Conservation (phyloP, 2,329 filamentous ascomycete species). For the Aspergillus chevalieri region DNA sequence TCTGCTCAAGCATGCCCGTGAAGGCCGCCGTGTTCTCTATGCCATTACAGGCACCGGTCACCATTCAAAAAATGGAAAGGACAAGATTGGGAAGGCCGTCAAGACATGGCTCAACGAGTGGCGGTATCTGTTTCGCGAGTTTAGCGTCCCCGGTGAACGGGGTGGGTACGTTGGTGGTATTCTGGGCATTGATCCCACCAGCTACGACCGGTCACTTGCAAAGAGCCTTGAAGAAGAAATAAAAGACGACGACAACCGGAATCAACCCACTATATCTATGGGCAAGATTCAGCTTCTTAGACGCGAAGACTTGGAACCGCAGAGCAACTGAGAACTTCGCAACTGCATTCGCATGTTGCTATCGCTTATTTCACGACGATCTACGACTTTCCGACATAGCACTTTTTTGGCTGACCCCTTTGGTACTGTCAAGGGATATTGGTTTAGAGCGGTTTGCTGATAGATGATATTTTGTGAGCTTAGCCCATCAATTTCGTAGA, state of each 20-base stretch:
- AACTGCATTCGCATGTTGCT: not conserved
- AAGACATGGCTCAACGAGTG: conserved; percentile 88
- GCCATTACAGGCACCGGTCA: conserved; percentile 96
- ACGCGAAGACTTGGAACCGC: conserved; percentile 36
- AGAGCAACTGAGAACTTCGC: conserved; percentile 12
- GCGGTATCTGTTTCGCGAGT: conserved; percentile 93
- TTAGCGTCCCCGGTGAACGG: conserved; percentile 90
- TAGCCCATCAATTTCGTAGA: too few species aligned
- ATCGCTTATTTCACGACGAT: not conserved
- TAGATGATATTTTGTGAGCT: too few species aligned
- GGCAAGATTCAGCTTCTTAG: conserved; percentile 43
- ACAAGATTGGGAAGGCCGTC: conserved; percentile 94
- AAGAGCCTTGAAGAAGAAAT: conserved; percentile 18
- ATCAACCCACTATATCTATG: conserved; percentile 27
- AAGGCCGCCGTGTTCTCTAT: conserved; percentile 69
- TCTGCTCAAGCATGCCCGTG: conserved; percentile 71
- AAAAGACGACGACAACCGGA: conserved; percentile 18
- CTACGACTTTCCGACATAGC: not conserved
- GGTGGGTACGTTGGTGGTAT: conserved; percentile 66
- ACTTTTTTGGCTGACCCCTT: not conserved
- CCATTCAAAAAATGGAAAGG: conserved; percentile 97
- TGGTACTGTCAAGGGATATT: too few species aligned
- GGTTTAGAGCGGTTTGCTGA: too few species aligned
- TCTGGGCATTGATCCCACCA: conserved; percentile 57
- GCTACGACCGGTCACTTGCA: conserved; percentile 44